These are phyloP conservation scores for Ustilago nuda DNA, from an alignment of 1,284 basidiomycete species.

Conservation along the genomic window DNA sequence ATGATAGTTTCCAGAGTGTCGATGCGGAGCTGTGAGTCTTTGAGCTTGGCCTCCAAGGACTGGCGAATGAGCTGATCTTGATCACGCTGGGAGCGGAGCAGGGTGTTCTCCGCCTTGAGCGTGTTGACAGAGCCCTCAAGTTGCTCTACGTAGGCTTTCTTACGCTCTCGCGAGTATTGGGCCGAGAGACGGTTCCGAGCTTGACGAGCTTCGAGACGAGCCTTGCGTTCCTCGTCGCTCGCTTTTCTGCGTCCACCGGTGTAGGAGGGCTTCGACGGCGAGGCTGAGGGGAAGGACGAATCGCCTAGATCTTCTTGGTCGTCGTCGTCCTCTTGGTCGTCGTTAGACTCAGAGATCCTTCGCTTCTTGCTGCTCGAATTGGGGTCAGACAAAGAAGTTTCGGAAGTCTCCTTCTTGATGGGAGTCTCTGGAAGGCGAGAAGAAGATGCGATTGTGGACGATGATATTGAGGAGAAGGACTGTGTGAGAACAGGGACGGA, in stretches of 20 bases:
- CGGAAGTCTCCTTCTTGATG: constrained; percentile 28
- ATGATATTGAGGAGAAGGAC: constrained; percentile 15
- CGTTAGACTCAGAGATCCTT: constrained; percentile 12
- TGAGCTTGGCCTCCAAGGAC: constrained; percentile 46
- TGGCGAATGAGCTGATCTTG: constrained; percentile 29
- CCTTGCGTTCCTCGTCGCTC: constrained; percentile 62
- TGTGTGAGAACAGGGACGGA: constrained; percentile 15
- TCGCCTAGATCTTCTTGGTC: constrained; percentile 18
- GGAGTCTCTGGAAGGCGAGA: constrained; percentile 35
- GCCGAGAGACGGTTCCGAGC: constrained; percentile 67
- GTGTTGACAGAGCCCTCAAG: constrained; percentile 55
- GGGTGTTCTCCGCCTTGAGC: constrained; percentile 52
- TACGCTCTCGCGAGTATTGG: constrained; percentile 65
- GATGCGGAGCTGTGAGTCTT: constrained; percentile 48
- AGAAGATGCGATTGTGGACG: constrained; percentile 24
- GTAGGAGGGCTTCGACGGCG: constrained; percentile 36
- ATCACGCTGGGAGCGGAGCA: constrained; percentile 27
- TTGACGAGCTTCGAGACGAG: constrained; percentile 64
- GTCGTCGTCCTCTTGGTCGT: constrained; percentile 16
- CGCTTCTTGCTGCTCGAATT: constrained; percentile 42
- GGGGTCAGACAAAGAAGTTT: not conserved
- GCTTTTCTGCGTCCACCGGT: constrained; percentile 35
- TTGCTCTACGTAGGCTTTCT: constrained; percentile 62
- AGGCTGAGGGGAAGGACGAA: constrained; percentile 18
- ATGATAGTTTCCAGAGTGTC: constrained; percentile 52